A percentile compares a stretch with the other conserved stretches of the same genome.
phyloP scores from a whole-genome alignment of 495 filamentous ascomycete genomes.

The Penicillium salamii region DNA sequence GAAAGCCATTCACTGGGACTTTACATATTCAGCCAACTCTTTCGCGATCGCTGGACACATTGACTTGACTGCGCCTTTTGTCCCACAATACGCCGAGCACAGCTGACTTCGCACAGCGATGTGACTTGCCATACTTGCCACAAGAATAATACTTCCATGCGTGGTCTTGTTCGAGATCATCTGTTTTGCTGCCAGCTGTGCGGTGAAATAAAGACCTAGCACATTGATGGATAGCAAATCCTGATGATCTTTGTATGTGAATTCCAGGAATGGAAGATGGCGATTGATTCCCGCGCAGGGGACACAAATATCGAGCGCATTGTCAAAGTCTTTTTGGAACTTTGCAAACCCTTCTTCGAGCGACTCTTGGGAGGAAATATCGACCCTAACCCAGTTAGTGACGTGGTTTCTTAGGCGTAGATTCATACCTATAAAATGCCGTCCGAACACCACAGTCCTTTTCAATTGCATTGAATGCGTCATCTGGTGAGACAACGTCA shows the following conservation, averaged over 20 bases:
- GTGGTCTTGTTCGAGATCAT: conserved; percentile 47
- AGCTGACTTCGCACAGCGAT: conserved; percentile 63
- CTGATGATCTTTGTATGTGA: conserved; percentile 41
- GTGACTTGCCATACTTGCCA: conserved; percentile 48
- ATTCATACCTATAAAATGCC: conserved; percentile 51
- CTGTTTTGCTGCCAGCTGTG: conserved; percentile 43
- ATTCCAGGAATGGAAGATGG: conserved; percentile 38
- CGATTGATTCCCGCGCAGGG: conserved; percentile 41
- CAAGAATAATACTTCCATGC: conserved; percentile 45
- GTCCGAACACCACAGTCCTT: conserved; percentile 33
- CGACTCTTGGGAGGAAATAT: conserved; percentile 56
- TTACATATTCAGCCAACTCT: conserved; percentile 45
- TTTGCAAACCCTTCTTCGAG: conserved; percentile 52
- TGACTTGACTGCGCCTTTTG: conserved; percentile 63
- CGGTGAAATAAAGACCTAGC: conserved; percentile 39
- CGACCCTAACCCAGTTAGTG: conserved; percentile 53
- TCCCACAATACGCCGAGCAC: conserved; percentile 74
- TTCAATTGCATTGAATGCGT: conserved; percentile 28
- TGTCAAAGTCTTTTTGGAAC: conserved; percentile 39
- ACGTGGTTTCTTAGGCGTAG: too few species aligned
- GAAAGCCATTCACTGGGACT: neutral
- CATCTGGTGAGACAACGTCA: conserved; percentile 35
- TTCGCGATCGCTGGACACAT: conserved; percentile 68
- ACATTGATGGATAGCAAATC: conserved; percentile 38
- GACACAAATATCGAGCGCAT: conserved; percentile 40